These are phyloP conservation scores for Populus tomentosa DNA, from an alignment of 441 rosid species.

Conservation along the genomic window DNA sequence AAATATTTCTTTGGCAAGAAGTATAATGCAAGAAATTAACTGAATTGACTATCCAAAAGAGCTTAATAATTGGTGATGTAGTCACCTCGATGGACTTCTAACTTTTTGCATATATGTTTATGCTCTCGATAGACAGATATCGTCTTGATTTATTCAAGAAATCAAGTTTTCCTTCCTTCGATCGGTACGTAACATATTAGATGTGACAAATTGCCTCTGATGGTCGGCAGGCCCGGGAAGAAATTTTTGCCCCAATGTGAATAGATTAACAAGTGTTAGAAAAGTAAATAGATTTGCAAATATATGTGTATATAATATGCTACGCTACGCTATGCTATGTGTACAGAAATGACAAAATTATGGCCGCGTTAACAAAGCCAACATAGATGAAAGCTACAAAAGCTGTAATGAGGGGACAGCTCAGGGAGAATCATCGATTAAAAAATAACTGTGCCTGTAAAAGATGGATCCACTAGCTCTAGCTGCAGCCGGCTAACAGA, in stretches of 20 bases:
- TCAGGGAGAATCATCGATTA: background rate
- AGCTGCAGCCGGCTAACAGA: constrained; percentile 37
- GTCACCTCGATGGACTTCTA: background rate
- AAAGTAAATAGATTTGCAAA: background rate
- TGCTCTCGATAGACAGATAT: background rate
- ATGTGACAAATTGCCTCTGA: constrained; percentile 1
- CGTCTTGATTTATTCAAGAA: background rate
- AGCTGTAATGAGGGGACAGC: constrained; percentile 21
- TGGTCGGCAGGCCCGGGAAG: constrained; percentile 10
- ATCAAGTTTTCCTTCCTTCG: background rate
- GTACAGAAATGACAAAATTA: constrained; percentile 8
- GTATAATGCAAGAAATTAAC: background rate
- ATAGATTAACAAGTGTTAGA: background rate
- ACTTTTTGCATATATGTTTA: background rate
- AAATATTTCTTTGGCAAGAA: background rate
- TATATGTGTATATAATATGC: background rate
- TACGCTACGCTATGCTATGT: background rate
- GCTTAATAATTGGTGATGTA: background rate
- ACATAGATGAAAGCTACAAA: constrained; percentile 26
- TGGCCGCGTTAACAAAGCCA: constrained; percentile 19
- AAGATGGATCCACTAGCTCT: constrained; percentile 1
- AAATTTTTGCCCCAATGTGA: background rate
- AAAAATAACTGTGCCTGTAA: background rate
- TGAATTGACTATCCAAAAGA: background rate
- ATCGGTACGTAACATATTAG: background rate